Percentiles rank a stretch among this genome's conserved stretches.
Conservation (phyloP, 257 asterid species). For the Rauvolfia tetraphylla region DNA sequence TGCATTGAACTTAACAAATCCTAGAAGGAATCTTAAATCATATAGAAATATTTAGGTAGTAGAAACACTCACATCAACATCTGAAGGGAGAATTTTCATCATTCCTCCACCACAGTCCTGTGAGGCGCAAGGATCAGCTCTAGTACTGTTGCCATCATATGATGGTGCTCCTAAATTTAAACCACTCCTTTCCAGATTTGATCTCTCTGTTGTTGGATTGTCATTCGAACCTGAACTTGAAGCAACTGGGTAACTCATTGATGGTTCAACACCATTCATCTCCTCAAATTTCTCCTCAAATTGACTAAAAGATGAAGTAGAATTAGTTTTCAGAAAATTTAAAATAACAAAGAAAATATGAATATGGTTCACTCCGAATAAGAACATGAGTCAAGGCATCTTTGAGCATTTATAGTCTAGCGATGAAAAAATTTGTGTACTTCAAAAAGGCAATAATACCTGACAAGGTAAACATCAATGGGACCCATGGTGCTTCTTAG, state of each 20-base stretch:
- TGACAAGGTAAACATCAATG: constrained; percentile 91
- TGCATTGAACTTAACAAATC: neutral
- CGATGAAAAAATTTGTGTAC: neutral
- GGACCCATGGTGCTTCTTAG: constrained; percentile 98
- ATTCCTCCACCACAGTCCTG: constrained; percentile 73
- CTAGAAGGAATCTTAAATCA: neutral
- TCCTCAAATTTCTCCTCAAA: constrained; percentile 91
- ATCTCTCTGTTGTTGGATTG: constrained; percentile 36
- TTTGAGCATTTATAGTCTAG: neutral
- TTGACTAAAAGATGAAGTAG: constrained; percentile 51
- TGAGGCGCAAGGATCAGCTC: constrained; percentile 39
- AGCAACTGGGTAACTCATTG: constrained; percentile 47
- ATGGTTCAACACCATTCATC: constrained; percentile 53
- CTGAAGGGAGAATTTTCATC: constrained; percentile 74
- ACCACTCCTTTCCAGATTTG: constrained; percentile 31
- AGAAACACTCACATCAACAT: constrained; percentile 58
- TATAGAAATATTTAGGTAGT: constrained; percentile 6
- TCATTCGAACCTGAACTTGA: constrained; percentile 66
- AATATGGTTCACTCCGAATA: too few species aligned
- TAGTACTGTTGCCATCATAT: constrained; percentile 39
- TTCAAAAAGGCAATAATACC: constrained; percentile 38
- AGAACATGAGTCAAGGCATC: neutral
- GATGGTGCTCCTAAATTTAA: constrained; percentile 38
- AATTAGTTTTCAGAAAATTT: neutral
- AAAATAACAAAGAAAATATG: neutral